Conservation (phyloP, 495 filamentous ascomycete species). For the Darksidea phi region DNA sequence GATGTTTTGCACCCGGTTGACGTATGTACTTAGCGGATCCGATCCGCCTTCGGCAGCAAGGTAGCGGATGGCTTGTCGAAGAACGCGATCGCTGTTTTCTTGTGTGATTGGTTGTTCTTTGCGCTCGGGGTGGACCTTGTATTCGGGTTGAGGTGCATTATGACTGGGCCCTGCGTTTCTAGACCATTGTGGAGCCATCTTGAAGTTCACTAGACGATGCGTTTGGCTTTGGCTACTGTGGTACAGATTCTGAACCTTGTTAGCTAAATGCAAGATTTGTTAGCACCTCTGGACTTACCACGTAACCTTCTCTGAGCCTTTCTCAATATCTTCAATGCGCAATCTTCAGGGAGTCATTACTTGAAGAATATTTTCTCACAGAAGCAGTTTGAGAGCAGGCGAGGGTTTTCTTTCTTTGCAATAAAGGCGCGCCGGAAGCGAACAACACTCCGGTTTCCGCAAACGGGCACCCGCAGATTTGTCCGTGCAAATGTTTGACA, state of each 20-base stretch:
- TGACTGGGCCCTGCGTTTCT: too few relatives aligned
- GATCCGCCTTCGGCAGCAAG: conserved; percentile 7
- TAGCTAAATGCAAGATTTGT: background rate
- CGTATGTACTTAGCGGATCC: conserved; percentile 8
- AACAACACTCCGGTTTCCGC: conserved; percentile 20
- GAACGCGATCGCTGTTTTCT: conserved; percentile 19
- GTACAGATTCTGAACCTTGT: too few relatives aligned
- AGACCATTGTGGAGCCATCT: too few relatives aligned
- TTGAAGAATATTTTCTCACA: conserved; percentile 14
- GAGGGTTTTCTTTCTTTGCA: conserved; percentile 12
- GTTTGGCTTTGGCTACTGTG: too few relatives aligned
- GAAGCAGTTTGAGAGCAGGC: background rate
- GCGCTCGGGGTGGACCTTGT: background rate
- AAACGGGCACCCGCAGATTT: conserved; percentile 14
- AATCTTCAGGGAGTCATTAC: background rate
- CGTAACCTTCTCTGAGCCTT: background rate
- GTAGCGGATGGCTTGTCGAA: conserved; percentile 25
- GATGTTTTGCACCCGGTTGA: conserved; percentile 16
- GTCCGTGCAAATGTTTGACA: background rate
- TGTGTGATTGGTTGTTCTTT: background rate
- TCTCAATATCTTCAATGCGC: background rate
- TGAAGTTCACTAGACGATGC: too few relatives aligned
- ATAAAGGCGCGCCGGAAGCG: conserved; percentile 30
- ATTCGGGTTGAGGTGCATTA: background rate
- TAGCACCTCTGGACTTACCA: background rate